A percentile compares a stretch with the other conserved stretches of the same genome.
Evolutionary conservation across 352 stramenopile genomes (phyloP).

Genomic region (Thraustotheca clavata): DNA sequence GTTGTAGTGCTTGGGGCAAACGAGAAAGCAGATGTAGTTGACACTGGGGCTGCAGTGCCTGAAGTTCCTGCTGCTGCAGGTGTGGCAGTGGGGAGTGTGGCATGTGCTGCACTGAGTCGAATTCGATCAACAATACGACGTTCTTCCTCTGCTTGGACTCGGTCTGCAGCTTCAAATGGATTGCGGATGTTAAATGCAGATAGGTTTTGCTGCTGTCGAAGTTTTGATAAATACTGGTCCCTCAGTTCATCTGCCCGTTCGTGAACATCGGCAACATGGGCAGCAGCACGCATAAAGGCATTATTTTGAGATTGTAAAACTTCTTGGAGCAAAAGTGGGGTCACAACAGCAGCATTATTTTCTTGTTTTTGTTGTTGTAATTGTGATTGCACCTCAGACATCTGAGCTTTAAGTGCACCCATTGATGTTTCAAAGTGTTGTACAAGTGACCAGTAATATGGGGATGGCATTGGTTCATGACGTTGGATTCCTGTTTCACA

Average conservation of each 20-base stretch:
- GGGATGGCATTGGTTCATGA: slow-evolving; percentile 65
- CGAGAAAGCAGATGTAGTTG: neutral
- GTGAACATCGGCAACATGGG: slow-evolving; percentile 64
- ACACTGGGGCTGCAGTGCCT: neutral
- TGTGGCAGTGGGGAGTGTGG: slow-evolving; percentile 24
- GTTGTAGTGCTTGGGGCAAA: slow-evolving; percentile 19
- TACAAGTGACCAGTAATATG: slow-evolving; percentile 73
- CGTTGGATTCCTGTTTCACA: slow-evolving; percentile 41
- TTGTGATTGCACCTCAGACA: slow-evolving; percentile 59
- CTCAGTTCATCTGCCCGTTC: slow-evolving; percentile 67
- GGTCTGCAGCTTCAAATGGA: slow-evolving; percentile 60
- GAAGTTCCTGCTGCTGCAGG: neutral
- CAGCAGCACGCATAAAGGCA: slow-evolving; percentile 63
- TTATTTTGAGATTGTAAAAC: slow-evolving; percentile 71
- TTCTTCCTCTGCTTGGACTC: slow-evolving; percentile 64
- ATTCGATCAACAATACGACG: slow-evolving; percentile 26
- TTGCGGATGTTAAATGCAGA: slow-evolving; percentile 44
- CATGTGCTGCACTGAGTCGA: slow-evolving; percentile 12
- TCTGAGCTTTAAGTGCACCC: slow-evolving; percentile 59
- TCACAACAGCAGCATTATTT: neutral
- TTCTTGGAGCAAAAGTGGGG: slow-evolving; percentile 45
- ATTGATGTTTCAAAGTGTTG: slow-evolving; percentile 66
- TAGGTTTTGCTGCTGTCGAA: slow-evolving; percentile 49
- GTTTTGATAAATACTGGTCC: slow-evolving; percentile 51
- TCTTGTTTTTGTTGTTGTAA: slow-evolving; percentile 28